phyloP scores from a whole-genome alignment of 2,329 filamentous ascomycete species.

The Cryphonectria radicalis region DNA sequence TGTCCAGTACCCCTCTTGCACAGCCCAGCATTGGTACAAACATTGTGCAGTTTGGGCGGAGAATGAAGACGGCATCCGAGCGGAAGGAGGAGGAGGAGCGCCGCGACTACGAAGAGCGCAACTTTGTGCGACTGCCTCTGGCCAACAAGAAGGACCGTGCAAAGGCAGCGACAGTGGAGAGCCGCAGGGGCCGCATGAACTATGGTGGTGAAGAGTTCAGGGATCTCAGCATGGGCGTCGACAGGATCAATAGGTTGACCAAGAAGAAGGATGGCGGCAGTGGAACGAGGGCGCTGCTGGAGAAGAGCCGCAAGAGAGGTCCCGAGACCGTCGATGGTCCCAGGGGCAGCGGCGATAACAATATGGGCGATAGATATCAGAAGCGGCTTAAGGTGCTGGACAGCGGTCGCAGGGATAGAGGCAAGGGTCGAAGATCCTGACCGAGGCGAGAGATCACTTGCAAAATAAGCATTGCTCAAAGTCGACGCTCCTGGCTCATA shows the following conservation, averaged over 20 bases:
- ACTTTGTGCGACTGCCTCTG: conserved; percentile 85
- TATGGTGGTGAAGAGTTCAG: conserved; percentile 94
- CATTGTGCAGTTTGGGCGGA: conserved; percentile 77
- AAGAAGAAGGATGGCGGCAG: conserved; percentile 64
- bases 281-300: conserved; percentile 66
- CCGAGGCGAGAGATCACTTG: not conserved
- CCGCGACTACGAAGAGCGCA: conserved; percentile 85
- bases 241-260: conserved; percentile 84
- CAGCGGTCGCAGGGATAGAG: conserved; percentile 42
- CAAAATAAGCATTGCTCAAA: not conserved
- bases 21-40: conserved; percentile 92
- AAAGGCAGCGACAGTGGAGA: conserved; percentile 61
- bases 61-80: conserved; percentile 76
- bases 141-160: conserved; percentile 84
- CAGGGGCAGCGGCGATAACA: conserved; percentile 64
- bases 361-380: conserved; percentile 75
- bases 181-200: conserved; percentile 62
- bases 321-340: conserved; percentile 71
- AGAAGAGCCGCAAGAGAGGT: conserved; percentile 84
- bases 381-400: conserved; percentile 67
- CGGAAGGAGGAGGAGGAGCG: conserved; percentile 78
- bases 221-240: conserved; percentile 80
- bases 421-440: conserved; percentile 25
- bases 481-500: not conserved
- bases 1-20: conserved; percentile 79